phyloP scores from a whole-genome alignment of 192 early-diverging fungal genomes.

The Anaeromyces robustus region DNA sequence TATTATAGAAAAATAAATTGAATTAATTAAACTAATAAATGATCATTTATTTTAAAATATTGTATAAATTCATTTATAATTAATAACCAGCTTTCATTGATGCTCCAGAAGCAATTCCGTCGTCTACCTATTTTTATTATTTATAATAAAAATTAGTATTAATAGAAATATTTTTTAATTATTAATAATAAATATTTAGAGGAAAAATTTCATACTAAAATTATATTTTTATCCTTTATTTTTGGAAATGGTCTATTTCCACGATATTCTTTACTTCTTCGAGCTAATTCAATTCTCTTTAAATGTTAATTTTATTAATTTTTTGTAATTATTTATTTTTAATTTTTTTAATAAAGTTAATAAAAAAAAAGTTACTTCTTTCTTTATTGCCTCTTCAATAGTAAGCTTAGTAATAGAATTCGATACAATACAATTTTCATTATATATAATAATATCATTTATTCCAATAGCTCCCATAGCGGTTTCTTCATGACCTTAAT shows the following conservation, averaged over 20 bases:
- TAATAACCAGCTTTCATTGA: background rate
- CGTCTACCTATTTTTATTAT: background rate
- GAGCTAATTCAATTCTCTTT: background rate
- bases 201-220: background rate
- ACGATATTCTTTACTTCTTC: background rate
- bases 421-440: background rate
- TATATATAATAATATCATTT: background rate
- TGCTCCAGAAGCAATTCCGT: background rate
- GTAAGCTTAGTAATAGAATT: background rate
- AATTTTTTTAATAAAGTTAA: too few relatives aligned
- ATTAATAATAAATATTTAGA: too few relatives aligned
- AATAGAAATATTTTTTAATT: too few relatives aligned
- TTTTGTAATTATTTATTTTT: too few relatives aligned
- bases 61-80: background rate
- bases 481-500: background rate
- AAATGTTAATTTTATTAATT: too few relatives aligned
- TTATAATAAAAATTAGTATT: too few relatives aligned
- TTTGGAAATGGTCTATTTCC: background rate
- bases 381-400: background rate
- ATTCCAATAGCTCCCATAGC: background rate
- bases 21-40: too few relatives aligned
- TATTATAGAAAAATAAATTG: too few relatives aligned
- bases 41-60: too few relatives aligned
- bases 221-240: background rate
- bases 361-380: background rate